Evolutionary conservation across 352 stramenopile genomes (phyloP).

Genomic region (Globisporangium cederbergense): DNA sequence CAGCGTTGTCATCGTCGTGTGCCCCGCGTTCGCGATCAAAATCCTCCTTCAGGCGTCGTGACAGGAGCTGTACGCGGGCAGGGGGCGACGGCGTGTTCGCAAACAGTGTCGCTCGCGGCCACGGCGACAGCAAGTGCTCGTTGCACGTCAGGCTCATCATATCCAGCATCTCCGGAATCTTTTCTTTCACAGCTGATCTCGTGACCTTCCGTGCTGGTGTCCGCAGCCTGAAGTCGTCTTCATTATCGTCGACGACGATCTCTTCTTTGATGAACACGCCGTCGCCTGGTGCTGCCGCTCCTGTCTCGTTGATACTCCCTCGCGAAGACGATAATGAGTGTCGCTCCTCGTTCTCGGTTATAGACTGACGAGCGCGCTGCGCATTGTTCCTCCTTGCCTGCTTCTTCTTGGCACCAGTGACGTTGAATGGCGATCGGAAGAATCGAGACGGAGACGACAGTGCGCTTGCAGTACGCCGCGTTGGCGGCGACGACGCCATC

Average conservation of each 20-base stretch:
- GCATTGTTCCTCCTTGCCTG: slow-evolving; percentile 11
- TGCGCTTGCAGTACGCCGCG: slow-evolving; percentile 24
- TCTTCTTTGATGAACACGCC: slow-evolving; percentile 8
- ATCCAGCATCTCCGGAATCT: slow-evolving; percentile 19
- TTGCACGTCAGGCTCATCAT: slow-evolving; percentile 16
- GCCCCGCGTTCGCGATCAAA: slow-evolving; percentile 28
- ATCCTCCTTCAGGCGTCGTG: slow-evolving; percentile 28
- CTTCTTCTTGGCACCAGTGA: slow-evolving; percentile 20
- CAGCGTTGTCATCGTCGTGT: slow-evolving; percentile 18
- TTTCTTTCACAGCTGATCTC: slow-evolving; percentile 13
- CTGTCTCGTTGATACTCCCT: not conserved
- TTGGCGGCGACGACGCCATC: slow-evolving; percentile 19
- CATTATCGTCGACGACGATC: slow-evolving; percentile 2
- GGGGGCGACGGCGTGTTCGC: slow-evolving; percentile 25
- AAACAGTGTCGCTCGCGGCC: slow-evolving; percentile 19
- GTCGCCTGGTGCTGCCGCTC: not conserved
- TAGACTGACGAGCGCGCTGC: not conserved
- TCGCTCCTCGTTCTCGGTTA: not conserved
- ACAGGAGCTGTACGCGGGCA: slow-evolving; percentile 26
- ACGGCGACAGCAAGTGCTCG: slow-evolving; percentile 18
- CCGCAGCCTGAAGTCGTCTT: slow-evolving; percentile 14
- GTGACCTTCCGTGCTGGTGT: slow-evolving; percentile 18
- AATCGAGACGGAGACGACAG: slow-evolving; percentile 65
- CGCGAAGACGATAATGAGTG: slow-evolving; percentile 1
- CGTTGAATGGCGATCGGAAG: slow-evolving; percentile 61